Percentiles rank a stretch among this genome's conserved stretches.
Conservation (phyloP, 495 filamentous ascomycete species). For the Podospora pseudopauciseta region DNA sequence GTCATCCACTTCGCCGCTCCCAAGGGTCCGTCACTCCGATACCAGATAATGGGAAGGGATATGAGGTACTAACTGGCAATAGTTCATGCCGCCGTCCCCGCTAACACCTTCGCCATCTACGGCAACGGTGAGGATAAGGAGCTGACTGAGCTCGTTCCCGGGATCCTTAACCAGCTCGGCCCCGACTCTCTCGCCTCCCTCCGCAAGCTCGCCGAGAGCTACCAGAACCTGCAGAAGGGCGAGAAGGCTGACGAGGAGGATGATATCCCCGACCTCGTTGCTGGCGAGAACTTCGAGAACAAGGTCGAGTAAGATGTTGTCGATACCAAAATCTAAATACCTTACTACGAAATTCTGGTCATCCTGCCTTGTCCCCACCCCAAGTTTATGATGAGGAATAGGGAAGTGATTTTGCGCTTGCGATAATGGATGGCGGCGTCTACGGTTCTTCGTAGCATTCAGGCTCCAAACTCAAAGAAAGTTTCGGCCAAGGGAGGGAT, state of each 20-base stretch:
- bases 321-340: constrained; percentile 18
- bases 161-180: constrained; percentile 98
- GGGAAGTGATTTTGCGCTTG: background rate
- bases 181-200: constrained; percentile 97
- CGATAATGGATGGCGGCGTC: constrained; percentile 26
- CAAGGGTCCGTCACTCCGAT: constrained; percentile 64
- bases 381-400: constrained; percentile 21
- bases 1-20: constrained; percentile 98
- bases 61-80: constrained; percentile 9
- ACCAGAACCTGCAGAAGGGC: constrained; percentile 98
- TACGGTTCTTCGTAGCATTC: constrained; percentile 18
- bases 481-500: background rate
- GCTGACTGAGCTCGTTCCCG: constrained; percentile 97
- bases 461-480: background rate
- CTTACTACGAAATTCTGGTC: constrained; percentile 1
- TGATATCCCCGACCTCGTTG: constrained; percentile 93
- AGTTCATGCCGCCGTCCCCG: constrained; percentile 95
- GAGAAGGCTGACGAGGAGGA: constrained; percentile 80
- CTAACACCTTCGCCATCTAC: constrained; percentile 99
- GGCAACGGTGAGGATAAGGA: constrained; percentile 98
- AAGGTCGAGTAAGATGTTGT: constrained; percentile 73
- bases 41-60: background rate
- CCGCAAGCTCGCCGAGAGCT: constrained; percentile 97
- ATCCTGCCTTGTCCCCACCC: background rate
- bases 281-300: constrained; percentile 94